Conservation (phyloP, 495 filamentous ascomycete species). For the Penicillium chermesinum region DNA sequence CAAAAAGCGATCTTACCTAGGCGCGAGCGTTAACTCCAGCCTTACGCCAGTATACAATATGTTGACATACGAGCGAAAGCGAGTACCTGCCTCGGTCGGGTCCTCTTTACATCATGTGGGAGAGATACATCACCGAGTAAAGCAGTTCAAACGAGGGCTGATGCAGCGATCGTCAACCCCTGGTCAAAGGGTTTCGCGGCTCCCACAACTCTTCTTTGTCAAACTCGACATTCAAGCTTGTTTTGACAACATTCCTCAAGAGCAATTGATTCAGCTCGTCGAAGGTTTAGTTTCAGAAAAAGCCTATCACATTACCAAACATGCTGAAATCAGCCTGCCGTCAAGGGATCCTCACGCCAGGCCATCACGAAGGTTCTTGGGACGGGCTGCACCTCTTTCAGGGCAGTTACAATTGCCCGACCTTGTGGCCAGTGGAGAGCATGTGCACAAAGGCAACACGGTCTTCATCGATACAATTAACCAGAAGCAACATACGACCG, state of each 20-base stretch:
- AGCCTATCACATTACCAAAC: slow-evolving; percentile 66
- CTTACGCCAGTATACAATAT: slow-evolving; percentile 71
- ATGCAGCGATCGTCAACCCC: slow-evolving; percentile 1
- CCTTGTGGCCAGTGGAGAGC: slow-evolving; percentile 43
- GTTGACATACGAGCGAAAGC: slow-evolving; percentile 68
- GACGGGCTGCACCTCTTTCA: slow-evolving; percentile 48
- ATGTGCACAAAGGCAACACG: slow-evolving; percentile 48
- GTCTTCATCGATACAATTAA: slow-evolving; percentile 66
- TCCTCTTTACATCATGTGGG: slow-evolving; percentile 73
- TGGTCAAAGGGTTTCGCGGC: background rate
- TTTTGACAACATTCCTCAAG: slow-evolving; percentile 92
- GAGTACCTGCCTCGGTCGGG: slow-evolving; percentile 60
- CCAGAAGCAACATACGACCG: slow-evolving; percentile 46
- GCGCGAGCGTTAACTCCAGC: slow-evolving; percentile 74
- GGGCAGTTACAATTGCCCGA: slow-evolving; percentile 52
- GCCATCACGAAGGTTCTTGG: slow-evolving; percentile 59
- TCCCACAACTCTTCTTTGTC: slow-evolving; percentile 64
- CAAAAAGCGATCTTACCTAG: slow-evolving; percentile 44
- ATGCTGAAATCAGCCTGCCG: slow-evolving; percentile 60
- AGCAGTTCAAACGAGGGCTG: slow-evolving; percentile 53
- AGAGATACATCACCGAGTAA: slow-evolving; percentile 75
- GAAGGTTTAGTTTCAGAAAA: slow-evolving; percentile 56
- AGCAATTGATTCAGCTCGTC: slow-evolving; percentile 62
- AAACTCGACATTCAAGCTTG: slow-evolving; percentile 90
- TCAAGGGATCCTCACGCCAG: slow-evolving; percentile 24